These are phyloP conservation scores for Pichia membranifaciens DNA, from an alignment of 805 yeast species.

Conservation along the genomic window DNA sequence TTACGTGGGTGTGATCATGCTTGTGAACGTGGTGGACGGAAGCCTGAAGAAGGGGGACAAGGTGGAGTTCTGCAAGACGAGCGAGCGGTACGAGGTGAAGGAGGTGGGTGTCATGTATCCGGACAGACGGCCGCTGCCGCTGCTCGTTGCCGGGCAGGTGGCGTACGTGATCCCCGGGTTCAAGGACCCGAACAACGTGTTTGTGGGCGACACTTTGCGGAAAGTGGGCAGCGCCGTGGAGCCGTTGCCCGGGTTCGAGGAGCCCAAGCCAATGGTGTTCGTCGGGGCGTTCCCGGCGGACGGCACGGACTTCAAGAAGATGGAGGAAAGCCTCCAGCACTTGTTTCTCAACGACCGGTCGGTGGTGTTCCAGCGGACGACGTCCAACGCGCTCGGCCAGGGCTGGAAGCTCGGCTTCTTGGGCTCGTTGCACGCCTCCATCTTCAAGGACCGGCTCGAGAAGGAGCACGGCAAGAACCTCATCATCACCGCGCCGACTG, in stretches of 20 bases:
- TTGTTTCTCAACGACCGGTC: slow-evolving; percentile 88
- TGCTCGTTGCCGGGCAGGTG: slow-evolving; percentile 82
- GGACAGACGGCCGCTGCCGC: slow-evolving; percentile 60
- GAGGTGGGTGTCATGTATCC: slow-evolving; percentile 97
- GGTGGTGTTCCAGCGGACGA: slow-evolving; percentile 82
- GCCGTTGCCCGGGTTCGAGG: slow-evolving; percentile 92
- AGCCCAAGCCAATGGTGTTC: slow-evolving; percentile 96
- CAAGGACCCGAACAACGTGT: slow-evolving; percentile 80
- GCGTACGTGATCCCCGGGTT: slow-evolving; percentile 94
- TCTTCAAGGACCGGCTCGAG: slow-evolving; percentile 84
- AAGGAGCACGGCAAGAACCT: slow-evolving; percentile 91
- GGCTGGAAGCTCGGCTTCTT: slow-evolving; percentile 97
- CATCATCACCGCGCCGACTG: slow-evolving; percentile 92
- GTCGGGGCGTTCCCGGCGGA: slow-evolving; percentile 98
- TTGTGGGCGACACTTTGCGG: slow-evolving; percentile 86
- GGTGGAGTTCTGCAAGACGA: slow-evolving; percentile 71
- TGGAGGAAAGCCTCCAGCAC: slow-evolving; percentile 87
- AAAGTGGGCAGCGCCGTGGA: slow-evolving; percentile 54
- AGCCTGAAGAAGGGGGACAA: slow-evolving; percentile 65
- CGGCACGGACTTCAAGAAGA: slow-evolving; percentile 78
- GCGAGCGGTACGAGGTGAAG: slow-evolving; percentile 73
- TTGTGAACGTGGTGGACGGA: slow-evolving; percentile 85
- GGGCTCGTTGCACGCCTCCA: slow-evolving; percentile 93
- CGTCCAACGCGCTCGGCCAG: slow-evolving; percentile 90
- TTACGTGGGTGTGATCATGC: slow-evolving; percentile 82